These are phyloP conservation scores for Podila verticillata DNA, from an alignment of 192 early-diverging fungal species.

Conservation along the genomic window DNA sequence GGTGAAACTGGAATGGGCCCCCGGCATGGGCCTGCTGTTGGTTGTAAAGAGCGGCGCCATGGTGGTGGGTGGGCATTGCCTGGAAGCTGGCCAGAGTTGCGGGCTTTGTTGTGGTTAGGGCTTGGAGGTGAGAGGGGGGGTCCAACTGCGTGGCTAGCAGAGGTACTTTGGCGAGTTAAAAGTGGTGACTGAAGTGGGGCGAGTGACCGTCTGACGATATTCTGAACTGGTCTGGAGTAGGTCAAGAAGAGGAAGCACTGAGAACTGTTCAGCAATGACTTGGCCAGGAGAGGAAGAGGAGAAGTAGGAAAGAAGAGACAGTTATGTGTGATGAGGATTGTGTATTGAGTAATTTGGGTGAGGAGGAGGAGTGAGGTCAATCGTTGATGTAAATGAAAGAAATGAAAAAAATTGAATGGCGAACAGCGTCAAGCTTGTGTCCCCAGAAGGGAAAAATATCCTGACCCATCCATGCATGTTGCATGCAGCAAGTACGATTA, in stretches of 20 bases:
- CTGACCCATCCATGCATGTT: background rate
- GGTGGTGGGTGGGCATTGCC: constrained; percentile 5
- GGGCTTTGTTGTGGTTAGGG: background rate
- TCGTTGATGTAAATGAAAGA: background rate
- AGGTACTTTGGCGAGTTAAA: too few relatives aligned
- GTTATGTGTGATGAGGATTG: background rate
- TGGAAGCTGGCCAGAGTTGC: background rate
- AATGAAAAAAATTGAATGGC: background rate
- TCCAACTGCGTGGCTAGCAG: background rate
- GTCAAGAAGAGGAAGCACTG: too few relatives aligned
- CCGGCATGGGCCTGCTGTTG: constrained; percentile 2
- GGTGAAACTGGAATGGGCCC: background rate
- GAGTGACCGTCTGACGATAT: too few relatives aligned
- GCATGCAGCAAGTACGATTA: constrained; percentile 5
- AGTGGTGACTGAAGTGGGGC: too few relatives aligned
- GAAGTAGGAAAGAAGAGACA: background rate
- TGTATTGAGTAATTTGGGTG: background rate
- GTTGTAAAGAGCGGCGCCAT: background rate
- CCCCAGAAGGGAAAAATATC: too few relatives aligned
- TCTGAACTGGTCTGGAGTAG: too few relatives aligned
- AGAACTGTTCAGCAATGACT: too few relatives aligned
- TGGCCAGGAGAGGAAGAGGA: background rate
- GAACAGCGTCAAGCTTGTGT: background rate
- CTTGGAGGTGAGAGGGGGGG: background rate
- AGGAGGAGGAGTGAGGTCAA: constrained; percentile 5